Evolutionary conservation across 345 rosid genomes (phyloP).

Genomic region (Pelargonium nanum): DNA sequence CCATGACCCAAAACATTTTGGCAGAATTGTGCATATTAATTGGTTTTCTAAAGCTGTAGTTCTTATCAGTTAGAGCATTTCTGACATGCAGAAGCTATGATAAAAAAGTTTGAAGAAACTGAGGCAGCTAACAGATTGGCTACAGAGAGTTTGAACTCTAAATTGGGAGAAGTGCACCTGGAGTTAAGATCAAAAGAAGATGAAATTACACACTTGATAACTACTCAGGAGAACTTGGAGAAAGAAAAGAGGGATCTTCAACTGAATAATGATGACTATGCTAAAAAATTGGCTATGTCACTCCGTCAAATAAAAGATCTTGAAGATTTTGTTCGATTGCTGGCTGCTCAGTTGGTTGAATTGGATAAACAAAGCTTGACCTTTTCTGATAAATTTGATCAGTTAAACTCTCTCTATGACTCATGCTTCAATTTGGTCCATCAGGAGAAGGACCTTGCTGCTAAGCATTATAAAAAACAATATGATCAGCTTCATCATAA

Average conservation of each 20-base stretch:
- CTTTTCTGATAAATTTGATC: conserved; percentile 38
- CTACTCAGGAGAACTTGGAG: conserved; percentile 41
- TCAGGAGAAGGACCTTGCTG: conserved; percentile 39
- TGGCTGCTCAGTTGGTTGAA: conserved; percentile 42
- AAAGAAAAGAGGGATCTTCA: conserved; percentile 44
- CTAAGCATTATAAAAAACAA: conserved; percentile 35
- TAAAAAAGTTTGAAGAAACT: conserved; percentile 39
- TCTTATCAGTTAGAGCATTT: conserved; percentile 7
- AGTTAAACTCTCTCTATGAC: conserved; percentile 40
- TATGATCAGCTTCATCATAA: conserved; percentile 44
- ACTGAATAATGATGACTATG: conserved; percentile 36
- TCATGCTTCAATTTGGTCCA: conserved; percentile 42
- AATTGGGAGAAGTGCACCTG: conserved; percentile 40
- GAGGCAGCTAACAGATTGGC: conserved; percentile 30
- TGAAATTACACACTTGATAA: conserved; percentile 37
- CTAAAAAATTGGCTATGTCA: conserved; percentile 34
- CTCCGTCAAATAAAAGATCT: conserved; percentile 43
- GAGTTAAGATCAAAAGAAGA: conserved; percentile 48
- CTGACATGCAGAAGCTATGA: conserved; percentile 40
- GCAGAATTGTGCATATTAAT: not conserved
- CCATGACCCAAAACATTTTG: conserved; percentile 1
- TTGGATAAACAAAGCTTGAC: conserved; percentile 45
- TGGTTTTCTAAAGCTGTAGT: conserved; percentile 2
- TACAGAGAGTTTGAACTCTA: conserved; percentile 42
- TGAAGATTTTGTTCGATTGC: conserved; percentile 34